Base-by-base conservation (phyloP, 73 alveolate genomes). In the Uronychia binucleata region DNA sequence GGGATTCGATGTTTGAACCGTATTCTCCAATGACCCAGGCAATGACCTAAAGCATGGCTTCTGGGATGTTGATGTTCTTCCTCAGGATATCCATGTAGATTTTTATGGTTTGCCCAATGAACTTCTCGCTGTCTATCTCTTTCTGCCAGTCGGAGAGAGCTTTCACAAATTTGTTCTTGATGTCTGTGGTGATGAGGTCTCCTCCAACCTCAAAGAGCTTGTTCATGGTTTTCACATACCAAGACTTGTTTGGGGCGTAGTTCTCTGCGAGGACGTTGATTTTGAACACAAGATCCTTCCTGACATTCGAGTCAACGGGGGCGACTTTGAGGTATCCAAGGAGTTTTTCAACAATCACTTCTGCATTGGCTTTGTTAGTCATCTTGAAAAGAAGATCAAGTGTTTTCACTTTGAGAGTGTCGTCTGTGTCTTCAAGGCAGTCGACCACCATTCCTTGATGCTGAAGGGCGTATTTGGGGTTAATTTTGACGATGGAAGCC, bases 391-490 rank as follows among this genome's bases (percentile, higher is more conserved):
- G 97, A 77, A 98, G 87, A 80, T 96, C 99, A 77, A 98, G 91
- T 14, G 99, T 98, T 91, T 97, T 97, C 75, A 97, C 91, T 95
- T 98, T 98, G 77, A 98, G 89, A 28, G 99, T 98, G 77, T 97
- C 99, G 80, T 98, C 99, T 0, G 98, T 90, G 82, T 96, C 99
- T 94, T 98, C 99, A 8, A 98, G 88, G 83, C 99, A 98, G 85
- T 98, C 99, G 59, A 98, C 99, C 28, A 98, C 99, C 58, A 96
- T 95, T 84, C 93, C 91, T 93, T 98, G 98, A 89, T 98, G 99
- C 84, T 94, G 91, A 83, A 96, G 94, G 14, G 99, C 99, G 86
- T 98, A 97, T 79, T 93, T 93, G 77, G 99, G 97, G 87, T 97
- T 95, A 14, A 95, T 88, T 84, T 91, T 97, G 46, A 98, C 98